Conservation (phyloP, 2,329 filamentous ascomycete genomes). For the Leptodontidium sp. region DNA sequence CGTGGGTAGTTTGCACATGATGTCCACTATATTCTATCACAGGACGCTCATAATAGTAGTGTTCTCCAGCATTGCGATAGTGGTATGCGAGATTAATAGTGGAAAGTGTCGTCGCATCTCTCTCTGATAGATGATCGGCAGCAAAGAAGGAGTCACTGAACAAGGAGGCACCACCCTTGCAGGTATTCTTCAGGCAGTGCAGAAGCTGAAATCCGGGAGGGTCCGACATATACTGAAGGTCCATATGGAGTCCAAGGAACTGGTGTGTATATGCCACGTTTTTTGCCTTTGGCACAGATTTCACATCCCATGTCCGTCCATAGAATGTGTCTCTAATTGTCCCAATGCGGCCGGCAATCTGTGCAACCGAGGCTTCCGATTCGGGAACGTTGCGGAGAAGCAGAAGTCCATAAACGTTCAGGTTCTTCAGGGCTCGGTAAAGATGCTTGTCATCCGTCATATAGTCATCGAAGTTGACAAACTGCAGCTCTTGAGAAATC, state of each 20-base stretch:
- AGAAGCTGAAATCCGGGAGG: slow-evolving; percentile 86
- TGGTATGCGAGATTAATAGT: slow-evolving; percentile 64
- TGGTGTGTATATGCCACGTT: slow-evolving; percentile 91
- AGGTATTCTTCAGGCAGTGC: slow-evolving; percentile 86
- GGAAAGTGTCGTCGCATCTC: slow-evolving; percentile 51
- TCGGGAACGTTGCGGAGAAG: slow-evolving; percentile 80
- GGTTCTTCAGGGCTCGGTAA: slow-evolving; percentile 65
- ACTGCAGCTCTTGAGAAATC: slow-evolving; percentile 58
- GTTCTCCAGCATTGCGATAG: slow-evolving; percentile 70
- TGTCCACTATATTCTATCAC: slow-evolving; percentile 55
- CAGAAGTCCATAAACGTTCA: slow-evolving; percentile 75
- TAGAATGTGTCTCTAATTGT: slow-evolving; percentile 88
- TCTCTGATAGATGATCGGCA: slow-evolving; percentile 52
- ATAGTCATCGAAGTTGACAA: slow-evolving; percentile 76
- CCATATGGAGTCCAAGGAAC: slow-evolving; percentile 89
- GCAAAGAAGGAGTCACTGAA: slow-evolving; percentile 81
- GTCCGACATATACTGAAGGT: slow-evolving; percentile 84
- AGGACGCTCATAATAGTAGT: slow-evolving; percentile 66
- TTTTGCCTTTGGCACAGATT: slow-evolving; percentile 80
- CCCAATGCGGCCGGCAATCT: slow-evolving; percentile 77
- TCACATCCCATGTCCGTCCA: slow-evolving; percentile 89
- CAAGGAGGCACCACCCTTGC: slow-evolving; percentile 81
- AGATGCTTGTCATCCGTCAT: slow-evolving; percentile 67
- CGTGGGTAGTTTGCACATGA: background rate
- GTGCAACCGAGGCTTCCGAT: slow-evolving; percentile 68